phyloP scores from a whole-genome alignment of 2,329 filamentous ascomycete species.

The Cordyceps tenuipes region DNA sequence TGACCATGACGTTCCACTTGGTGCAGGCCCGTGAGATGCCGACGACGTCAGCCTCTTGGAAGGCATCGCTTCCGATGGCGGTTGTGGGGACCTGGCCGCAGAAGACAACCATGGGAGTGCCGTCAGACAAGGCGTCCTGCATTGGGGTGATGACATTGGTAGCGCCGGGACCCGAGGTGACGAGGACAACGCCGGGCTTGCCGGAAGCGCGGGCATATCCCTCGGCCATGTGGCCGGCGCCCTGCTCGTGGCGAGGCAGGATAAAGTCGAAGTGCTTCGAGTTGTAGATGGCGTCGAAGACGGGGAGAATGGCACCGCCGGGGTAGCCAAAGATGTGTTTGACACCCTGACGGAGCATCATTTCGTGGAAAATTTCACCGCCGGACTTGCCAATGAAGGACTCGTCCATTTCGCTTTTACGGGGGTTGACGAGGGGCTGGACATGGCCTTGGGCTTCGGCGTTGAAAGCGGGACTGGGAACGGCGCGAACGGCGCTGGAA shows the following conservation, averaged over 20 bases:
- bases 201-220: constrained; percentile 92
- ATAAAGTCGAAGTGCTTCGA: constrained; percentile 95
- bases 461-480: constrained; percentile 57
- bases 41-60: constrained; percentile 92
- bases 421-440: constrained; percentile 56
- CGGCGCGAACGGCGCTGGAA: constrained; percentile 39
- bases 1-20: constrained; percentile 99
- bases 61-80: constrained; percentile 89
- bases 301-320: constrained; percentile 90
- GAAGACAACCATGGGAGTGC: constrained; percentile 94
- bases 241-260: constrained; percentile 92
- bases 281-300: constrained; percentile 98
- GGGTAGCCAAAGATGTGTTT: constrained; percentile 94
- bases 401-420: constrained; percentile 63
- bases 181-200: constrained; percentile 89
- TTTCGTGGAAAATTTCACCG: constrained; percentile 96
- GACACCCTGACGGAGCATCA: constrained; percentile 90
- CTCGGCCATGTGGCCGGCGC: constrained; percentile 96
- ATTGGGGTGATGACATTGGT: constrained; percentile 96
- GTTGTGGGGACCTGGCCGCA: constrained; percentile 84
- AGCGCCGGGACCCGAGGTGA: constrained; percentile 92
- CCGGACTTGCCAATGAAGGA: constrained; percentile 90
- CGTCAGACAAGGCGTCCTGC: constrained; percentile 92
- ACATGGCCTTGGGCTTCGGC: constrained; percentile 48
- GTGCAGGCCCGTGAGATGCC: constrained; percentile 93